Conservation (phyloP, 495 filamentous ascomycete species). For the Gamarada debralockiae region DNA sequence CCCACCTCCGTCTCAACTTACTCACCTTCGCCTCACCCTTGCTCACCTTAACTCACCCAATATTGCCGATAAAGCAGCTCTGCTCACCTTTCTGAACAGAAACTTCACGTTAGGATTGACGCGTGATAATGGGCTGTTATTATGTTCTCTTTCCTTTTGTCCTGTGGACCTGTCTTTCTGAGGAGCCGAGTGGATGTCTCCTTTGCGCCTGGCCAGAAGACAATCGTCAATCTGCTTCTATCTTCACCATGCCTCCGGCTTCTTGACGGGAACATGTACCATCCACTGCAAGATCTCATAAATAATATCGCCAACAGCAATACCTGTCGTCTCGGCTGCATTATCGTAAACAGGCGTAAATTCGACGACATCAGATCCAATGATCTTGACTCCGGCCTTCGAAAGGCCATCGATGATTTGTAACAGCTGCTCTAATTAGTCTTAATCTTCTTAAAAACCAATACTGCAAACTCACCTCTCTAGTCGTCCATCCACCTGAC, state of each 20-base stretch:
- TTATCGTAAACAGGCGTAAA: constrained; percentile 38
- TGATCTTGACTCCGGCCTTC: constrained; percentile 63
- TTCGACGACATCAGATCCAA: constrained; percentile 78
- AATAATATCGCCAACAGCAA: constrained; percentile 20
- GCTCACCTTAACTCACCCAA: too few relatives aligned
- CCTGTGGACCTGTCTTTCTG: too few relatives aligned
- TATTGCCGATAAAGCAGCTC: background rate
- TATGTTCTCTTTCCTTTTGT: too few relatives aligned
- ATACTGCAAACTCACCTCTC: constrained; percentile 52
- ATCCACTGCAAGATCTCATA: constrained; percentile 28
- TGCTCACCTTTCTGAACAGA: background rate
- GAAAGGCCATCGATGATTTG: constrained; percentile 40
- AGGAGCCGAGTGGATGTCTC: too few relatives aligned
- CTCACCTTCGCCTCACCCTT: too few relatives aligned
- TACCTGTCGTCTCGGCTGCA: constrained; percentile 24
- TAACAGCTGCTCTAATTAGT: constrained; percentile 25
- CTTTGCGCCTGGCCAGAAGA: too few relatives aligned
- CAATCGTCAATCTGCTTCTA: background rate
- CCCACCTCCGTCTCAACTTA: background rate
- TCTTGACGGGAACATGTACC: constrained; percentile 22
- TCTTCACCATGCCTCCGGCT: constrained; percentile 3
- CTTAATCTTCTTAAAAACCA: too few relatives aligned
- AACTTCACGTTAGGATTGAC: too few relatives aligned
- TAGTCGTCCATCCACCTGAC: constrained; percentile 81
- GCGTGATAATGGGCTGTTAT: too few relatives aligned